Percentiles rank a stretch among this genome's conserved stretches.
These are phyloP conservation scores for Botrytis elliptica DNA, from an alignment of 2,329 filamentous ascomycete genomes.

Conservation along the genomic window DNA sequence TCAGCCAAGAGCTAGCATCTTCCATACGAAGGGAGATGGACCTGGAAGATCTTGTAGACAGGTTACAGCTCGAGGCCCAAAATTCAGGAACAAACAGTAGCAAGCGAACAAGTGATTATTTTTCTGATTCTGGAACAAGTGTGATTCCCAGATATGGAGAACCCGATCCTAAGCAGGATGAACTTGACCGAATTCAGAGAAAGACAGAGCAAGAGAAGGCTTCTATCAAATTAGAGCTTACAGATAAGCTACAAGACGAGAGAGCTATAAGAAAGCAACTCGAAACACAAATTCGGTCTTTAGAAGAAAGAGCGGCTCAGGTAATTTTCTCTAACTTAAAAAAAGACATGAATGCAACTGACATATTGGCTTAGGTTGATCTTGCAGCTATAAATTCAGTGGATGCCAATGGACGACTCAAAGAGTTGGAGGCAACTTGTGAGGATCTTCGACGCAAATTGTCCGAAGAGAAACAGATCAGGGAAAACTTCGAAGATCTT, in stretches of 20 bases:
- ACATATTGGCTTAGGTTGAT: constrained; percentile 38
- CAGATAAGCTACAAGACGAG: constrained; percentile 84
- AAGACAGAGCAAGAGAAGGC: constrained; percentile 90
- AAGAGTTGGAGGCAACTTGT: constrained; percentile 75
- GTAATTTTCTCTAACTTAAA: constrained; percentile 40
- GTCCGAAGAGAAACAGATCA: constrained; percentile 79
- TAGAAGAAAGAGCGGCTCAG: constrained; percentile 76
- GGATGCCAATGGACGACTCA: constrained; percentile 61
- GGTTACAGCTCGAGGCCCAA: constrained; percentile 74
- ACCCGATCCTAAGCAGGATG: constrained; percentile 60
- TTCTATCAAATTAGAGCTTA: constrained; percentile 78
- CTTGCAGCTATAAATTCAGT: constrained; percentile 53
- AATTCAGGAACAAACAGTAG: constrained; percentile 51
- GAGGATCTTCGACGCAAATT: constrained; percentile 82
- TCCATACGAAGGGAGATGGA: constrained; percentile 97
- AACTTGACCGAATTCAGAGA: constrained; percentile 79
- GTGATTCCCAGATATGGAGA: constrained; percentile 69
- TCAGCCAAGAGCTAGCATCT: constrained; percentile 86
- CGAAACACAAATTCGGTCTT: constrained; percentile 78
- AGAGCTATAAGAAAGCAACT: constrained; percentile 70
- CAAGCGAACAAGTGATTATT: constrained; percentile 92
- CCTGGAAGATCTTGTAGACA: constrained; percentile 88
- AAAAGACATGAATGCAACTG: constrained; percentile 22
- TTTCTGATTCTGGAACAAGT: constrained; percentile 91
- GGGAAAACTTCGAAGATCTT: constrained; percentile 92